A percentile compares a stretch with the other conserved stretches of the same genome.
phyloP scores from a whole-genome alignment of 2,329 filamentous ascomycete genomes.

The Graphium sp. region DNA sequence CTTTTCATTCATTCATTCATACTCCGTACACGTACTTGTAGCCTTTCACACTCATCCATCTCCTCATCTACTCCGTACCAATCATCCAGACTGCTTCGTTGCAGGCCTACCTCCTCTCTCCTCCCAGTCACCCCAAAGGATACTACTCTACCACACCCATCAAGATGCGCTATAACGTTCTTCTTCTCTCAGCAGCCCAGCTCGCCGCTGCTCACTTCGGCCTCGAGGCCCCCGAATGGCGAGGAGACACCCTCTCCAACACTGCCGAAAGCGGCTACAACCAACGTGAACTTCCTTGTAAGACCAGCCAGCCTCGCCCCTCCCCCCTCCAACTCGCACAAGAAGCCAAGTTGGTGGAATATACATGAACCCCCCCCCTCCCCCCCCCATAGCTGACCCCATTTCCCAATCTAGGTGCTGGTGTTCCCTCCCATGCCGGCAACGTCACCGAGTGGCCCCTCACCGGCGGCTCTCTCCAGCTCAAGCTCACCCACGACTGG shows the following conservation, averaged over 20 bases:
- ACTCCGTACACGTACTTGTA: no score
- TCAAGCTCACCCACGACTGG: conserved; percentile 34
- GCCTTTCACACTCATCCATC: neutral
- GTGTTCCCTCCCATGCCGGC: conserved; percentile 22
- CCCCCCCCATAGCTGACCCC: neutral
- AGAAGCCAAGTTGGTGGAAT: neutral
- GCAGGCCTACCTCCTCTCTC: neutral
- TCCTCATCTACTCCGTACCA: neutral
- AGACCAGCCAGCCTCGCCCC: conserved; percentile 6
- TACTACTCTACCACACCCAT: conserved; percentile 1
- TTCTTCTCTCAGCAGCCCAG: conserved; percentile 17
- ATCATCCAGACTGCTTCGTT: neutral
- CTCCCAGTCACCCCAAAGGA: neutral
- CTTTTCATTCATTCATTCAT: neutral
- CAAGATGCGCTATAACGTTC: conserved; percentile 14
- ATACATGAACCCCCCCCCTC: conserved; percentile 1
- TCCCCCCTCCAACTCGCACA: neutral
- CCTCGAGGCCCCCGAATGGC: conserved; percentile 28
- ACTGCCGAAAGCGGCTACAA: conserved; percentile 20
- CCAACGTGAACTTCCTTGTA: conserved; percentile 35
- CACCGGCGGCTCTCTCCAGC: conserved; percentile 26
- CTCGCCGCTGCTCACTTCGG: conserved; percentile 29
- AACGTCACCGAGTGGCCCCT: conserved; percentile 37
- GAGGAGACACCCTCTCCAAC: conserved; percentile 25
- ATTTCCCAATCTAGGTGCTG: conserved; percentile 20